These are phyloP conservation scores for Thalia dealbata DNA, from an alignment of 176 grass and related monocot species.

Conservation along the genomic window DNA sequence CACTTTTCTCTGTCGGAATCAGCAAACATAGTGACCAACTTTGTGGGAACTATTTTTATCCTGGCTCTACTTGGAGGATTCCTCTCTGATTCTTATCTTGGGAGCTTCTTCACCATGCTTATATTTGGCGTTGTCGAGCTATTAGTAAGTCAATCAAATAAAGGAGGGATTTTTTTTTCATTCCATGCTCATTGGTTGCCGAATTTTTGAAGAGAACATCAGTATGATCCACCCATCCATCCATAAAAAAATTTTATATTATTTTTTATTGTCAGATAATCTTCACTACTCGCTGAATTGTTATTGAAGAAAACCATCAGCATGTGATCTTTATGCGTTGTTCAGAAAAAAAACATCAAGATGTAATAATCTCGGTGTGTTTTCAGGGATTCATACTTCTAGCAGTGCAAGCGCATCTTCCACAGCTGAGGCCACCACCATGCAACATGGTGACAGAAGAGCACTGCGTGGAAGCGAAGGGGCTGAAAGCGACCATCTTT, in stretches of 20 bases:
- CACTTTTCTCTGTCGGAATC: conserved; percentile 77
- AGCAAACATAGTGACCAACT: conserved; percentile 89
- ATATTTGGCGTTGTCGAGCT: conserved; percentile 98
- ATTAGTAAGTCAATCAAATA: conserved; percentile 56
- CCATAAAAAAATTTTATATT: too few relatives aligned
- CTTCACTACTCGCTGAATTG: too few relatives aligned
- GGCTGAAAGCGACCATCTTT: conserved; percentile 59
- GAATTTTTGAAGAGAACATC: too few relatives aligned
- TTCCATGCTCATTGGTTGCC: too few relatives aligned
- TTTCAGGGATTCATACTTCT: conserved; percentile 81
- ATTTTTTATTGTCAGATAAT: too few relatives aligned
- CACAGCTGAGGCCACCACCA: conserved; percentile 78
- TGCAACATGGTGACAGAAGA: conserved; percentile 62
- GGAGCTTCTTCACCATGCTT: conserved; percentile 92
- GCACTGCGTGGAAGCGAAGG: conserved; percentile 50
- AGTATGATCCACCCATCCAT: too few relatives aligned
- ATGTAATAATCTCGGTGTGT: conserved; percentile 6
- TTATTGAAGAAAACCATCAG: too few relatives aligned
- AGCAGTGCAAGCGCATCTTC: conserved; percentile 83
- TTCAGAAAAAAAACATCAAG: too few relatives aligned
- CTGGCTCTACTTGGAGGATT: conserved; percentile 76
- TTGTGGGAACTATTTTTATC: conserved; percentile 89
- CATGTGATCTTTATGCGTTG: too few relatives aligned
- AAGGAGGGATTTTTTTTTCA: too few relatives aligned
- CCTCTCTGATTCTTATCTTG: conserved; percentile 92